Evolutionary conservation across 2,329 filamentous ascomycete genomes (phyloP), one percentile per base, ranked within the genome.

Genomic region (Fusarium sterilihyphosum): DNA sequence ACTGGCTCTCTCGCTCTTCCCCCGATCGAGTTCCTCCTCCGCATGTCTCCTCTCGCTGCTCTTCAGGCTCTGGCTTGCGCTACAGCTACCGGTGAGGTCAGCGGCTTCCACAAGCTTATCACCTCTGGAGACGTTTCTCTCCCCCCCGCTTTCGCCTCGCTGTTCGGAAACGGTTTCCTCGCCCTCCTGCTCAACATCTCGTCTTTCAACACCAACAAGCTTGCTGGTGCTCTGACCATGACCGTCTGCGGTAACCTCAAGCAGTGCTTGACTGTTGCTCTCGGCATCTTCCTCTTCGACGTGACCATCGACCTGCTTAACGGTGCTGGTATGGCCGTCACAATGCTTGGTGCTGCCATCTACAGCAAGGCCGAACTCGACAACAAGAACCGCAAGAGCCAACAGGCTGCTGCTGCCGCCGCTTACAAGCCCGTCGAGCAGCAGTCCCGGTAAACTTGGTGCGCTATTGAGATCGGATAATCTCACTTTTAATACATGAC

Each of bases 31-130:
- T 85, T 91, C 24, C 85, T 91, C n/a, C 84, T 89, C 77, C 86
- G 89, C 79, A 89, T 91, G 88, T 90, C 88, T 18, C 90, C 89
- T 3, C 84, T 92, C 14, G 90, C 90, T 17, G 88, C 86, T 44
- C 76, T 87, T 43, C 89, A 91, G 80, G 88, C 88, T 22, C 75
- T 90, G 50, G 77, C 86, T 47, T 89, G 86, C 80, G 87, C 88
- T 26, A 82, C 83, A 61, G 81, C 85, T 37, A 86, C 84, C 22
- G 89, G 89, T 66, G 90, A 92, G 79, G 80, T 89, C 17, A 73
- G 79, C 37, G 81, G 79, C 37, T 85, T 87, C 74, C 79, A 80
- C 53, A 76, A 81, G 35, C 79, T 82, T 38, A 80, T 85, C 67
- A 77, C 78, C 24, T 76, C 80, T 7, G 80, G 80, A 49, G 80